Evolutionary conservation across 345 rosid species (phyloP), one percentile per base, ranked within the genome.

Genomic region (Jatropha curcas): DNA sequence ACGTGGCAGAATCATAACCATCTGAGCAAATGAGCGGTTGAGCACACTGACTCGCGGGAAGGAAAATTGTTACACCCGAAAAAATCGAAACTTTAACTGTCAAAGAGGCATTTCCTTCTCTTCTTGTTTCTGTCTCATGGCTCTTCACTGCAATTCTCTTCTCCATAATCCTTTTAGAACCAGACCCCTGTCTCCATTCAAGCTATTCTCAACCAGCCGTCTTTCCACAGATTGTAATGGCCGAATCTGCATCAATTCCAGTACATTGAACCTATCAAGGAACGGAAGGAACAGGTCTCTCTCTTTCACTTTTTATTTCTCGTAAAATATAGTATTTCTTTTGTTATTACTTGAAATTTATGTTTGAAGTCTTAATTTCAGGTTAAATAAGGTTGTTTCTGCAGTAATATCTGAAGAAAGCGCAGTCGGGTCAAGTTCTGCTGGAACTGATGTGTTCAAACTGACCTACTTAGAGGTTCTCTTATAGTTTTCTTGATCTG

Each of bases 391-490:
- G 61, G 78, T 70, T 33, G 84, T 83, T 74, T 81, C 83, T 70
- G 90, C 91, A 52, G 82, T 93, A 20, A 80, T 85, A 65, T 88
- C 97, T n/a, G 92, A 89, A 67, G 85, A 83, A 81, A 84, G 70
- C 73, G 83, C 91, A 19, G 77, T 84, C 16, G 88, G 70, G 72
- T 74, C 90, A n/a, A 81, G 75, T 59, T 73, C 82, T 72, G 74
- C 83, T 68, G 85, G 77, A 65, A 73, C 83, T 71, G 88, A 86
- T 72, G 77, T 73, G 6, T 88, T 89, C 73, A 88, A 84, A 71
- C 90, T 94, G 64, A 88, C 92, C 30, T 90, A 94, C 82, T 84
- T 94, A 31, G 98, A 94, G 97, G 97, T 92, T 58, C 48, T 59
- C 20, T 43, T 58, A 12, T 0, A 1, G 20, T 16, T 50, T 45